Conservation (phyloP, 345 rosid species). For the Heritiera fomes region DNA sequence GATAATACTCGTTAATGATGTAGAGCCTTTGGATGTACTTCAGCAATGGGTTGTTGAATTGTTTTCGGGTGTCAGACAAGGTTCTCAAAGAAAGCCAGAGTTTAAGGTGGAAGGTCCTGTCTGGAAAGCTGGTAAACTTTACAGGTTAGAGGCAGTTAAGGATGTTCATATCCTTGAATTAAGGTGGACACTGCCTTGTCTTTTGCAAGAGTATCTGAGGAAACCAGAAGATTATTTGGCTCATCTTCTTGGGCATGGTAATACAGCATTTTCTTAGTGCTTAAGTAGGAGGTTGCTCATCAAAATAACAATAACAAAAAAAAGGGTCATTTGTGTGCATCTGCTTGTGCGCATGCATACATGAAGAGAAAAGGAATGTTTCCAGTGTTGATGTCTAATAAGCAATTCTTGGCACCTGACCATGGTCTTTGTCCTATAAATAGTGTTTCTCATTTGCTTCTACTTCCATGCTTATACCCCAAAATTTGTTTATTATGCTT, state of each 20-base stretch:
- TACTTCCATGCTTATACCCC: too few relatives aligned
- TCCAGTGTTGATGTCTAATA: not conserved
- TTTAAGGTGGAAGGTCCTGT: constrained; percentile 65
- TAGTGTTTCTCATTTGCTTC: constrained; percentile 1
- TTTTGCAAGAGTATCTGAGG: constrained; percentile 81
- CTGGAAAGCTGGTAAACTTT: constrained; percentile 80
- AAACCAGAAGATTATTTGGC: constrained; percentile 96
- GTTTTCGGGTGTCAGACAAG: constrained; percentile 64
- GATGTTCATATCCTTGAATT: constrained; percentile 87
- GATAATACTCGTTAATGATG: constrained; percentile 29
- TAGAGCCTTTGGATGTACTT: constrained; percentile 89
- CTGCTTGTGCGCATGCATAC: not conserved
- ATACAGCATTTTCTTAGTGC: constrained; percentile 21
- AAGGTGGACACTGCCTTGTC: constrained; percentile 89
- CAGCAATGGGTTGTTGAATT: constrained; percentile 87
- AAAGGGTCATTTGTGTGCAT: not conserved
- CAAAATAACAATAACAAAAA: constrained; percentile 4
- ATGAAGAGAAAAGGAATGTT: not conserved
- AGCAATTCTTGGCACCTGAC: not conserved
- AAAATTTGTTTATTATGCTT: not conserved
- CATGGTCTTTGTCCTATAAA: not conserved
- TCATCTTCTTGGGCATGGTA: constrained; percentile 95
- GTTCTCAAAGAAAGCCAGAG: constrained; percentile 59
- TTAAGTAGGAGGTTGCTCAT: not conserved
- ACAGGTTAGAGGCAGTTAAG: constrained; percentile 82